Conservation (phyloP, 1,284 basidiomycete genomes). For the Farysia itapuensis region DNA sequence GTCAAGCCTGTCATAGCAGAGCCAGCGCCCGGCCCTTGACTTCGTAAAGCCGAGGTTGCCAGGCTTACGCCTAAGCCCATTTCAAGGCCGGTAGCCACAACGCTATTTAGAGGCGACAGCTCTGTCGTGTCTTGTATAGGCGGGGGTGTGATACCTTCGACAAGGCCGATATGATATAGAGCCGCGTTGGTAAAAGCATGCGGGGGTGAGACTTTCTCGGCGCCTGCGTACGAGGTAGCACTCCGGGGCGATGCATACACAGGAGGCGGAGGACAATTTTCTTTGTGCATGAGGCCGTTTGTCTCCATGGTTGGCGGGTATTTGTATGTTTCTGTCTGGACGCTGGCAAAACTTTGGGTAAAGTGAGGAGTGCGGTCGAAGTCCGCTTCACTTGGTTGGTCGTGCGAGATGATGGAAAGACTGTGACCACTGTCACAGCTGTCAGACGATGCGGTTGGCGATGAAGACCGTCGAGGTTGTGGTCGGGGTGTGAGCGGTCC, state of each 20-base stretch:
- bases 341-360: slow-evolving; percentile 19
- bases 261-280: no score
- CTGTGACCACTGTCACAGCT: not conserved
- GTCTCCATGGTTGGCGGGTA: no score
- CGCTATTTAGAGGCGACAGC: slow-evolving; percentile 32
- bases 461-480: not conserved
- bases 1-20: slow-evolving; percentile 21
- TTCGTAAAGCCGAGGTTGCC: slow-evolving; percentile 34
- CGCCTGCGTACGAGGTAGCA: not conserved
- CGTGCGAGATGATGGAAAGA: not conserved
- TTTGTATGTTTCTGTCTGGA: slow-evolving; percentile 8
- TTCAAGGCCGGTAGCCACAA: slow-evolving; percentile 43
- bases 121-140: slow-evolving; percentile 12
- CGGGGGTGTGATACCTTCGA: slow-evolving; percentile 35
- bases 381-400: slow-evolving; percentile 1
- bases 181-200: slow-evolving; percentile 20
- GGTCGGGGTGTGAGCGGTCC: not conserved
- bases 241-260: no score
- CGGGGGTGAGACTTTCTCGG: not conserved
- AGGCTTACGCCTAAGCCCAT: slow-evolving; percentile 47
- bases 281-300: no score
- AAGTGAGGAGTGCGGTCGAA: slow-evolving; percentile 24
- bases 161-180: slow-evolving; percentile 29
- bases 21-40: slow-evolving; percentile 12
- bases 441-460: not conserved